Evolutionary conservation across 805 yeast genomes (phyloP).

Genomic region (Metschnikowia similis): DNA sequence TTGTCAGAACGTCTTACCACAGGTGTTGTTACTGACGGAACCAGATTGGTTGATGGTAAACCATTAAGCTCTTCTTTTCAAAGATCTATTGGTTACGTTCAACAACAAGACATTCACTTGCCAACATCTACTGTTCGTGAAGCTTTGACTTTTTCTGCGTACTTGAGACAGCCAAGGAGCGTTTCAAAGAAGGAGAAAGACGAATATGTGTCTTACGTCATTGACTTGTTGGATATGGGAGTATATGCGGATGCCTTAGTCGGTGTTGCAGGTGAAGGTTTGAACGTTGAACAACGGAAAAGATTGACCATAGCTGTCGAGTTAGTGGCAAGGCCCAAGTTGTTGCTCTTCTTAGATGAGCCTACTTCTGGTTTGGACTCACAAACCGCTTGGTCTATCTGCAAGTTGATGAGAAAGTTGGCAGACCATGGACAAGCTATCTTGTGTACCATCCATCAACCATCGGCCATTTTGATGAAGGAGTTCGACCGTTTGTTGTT

Average conservation of each 20-base stretch:
- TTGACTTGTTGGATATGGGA: slow-evolving; percentile 63
- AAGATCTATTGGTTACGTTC: slow-evolving; percentile 75
- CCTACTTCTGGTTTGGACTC: slow-evolving; percentile 74
- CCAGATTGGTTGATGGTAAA: slow-evolving; percentile 58
- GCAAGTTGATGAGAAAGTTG: slow-evolving; percentile 60
- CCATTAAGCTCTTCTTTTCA: slow-evolving; percentile 63
- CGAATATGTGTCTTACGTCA: slow-evolving; percentile 65
- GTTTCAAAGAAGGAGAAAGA: slow-evolving; percentile 56
- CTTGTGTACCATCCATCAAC: slow-evolving; percentile 75
- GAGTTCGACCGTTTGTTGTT: slow-evolving; percentile 65
- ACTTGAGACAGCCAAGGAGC: slow-evolving; percentile 61
- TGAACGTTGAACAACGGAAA: slow-evolving; percentile 22
- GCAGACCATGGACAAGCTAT: slow-evolving; percentile 73
- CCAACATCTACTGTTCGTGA: slow-evolving; percentile 69
- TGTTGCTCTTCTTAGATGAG: slow-evolving; percentile 62
- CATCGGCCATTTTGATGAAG: slow-evolving; percentile 65
- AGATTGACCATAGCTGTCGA: slow-evolving; percentile 62
- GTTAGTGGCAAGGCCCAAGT: slow-evolving; percentile 63
- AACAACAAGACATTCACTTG: slow-evolving; percentile 76
- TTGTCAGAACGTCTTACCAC: slow-evolving; percentile 65
- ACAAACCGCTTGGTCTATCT: slow-evolving; percentile 67
- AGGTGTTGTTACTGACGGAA: slow-evolving; percentile 68
- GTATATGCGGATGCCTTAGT: slow-evolving; percentile 74
- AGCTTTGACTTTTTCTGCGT: slow-evolving; percentile 67
- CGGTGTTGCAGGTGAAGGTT: slow-evolving; percentile 67